phyloP scores from a whole-genome alignment of 805 yeast species.

The Kazachstania bromeliacearum region DNA sequence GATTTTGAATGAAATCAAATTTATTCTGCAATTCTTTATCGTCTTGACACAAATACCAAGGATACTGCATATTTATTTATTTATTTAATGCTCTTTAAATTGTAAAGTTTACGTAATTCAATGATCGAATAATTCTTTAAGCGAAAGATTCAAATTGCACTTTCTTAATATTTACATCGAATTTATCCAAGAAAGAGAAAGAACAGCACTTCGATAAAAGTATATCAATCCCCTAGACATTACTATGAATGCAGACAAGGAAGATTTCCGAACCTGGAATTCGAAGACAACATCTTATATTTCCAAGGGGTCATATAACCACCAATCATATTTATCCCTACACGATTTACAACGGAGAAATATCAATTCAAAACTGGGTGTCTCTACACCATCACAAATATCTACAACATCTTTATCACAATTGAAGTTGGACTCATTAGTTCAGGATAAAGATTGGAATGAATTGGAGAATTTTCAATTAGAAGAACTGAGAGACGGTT shows the following conservation, averaged over 20 bases:
- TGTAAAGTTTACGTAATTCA: too few relatives aligned
- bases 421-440: slow-evolving; percentile 24
- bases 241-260: too few relatives aligned
- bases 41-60: slow-evolving; percentile 24
- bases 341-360: slow-evolving; percentile 7
- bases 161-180: too few relatives aligned
- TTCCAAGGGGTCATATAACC: slow-evolving; percentile 22
- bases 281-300: slow-evolving; percentile 1
- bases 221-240: too few relatives aligned
- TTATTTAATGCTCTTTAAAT: too few relatives aligned
- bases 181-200: too few relatives aligned
- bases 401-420: slow-evolving; percentile 32
- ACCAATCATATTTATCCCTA: slow-evolving; percentile 16
- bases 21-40: slow-evolving; percentile 19
- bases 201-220: too few relatives aligned
- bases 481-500: slow-evolving; percentile 41
- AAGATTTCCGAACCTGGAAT: background rate
- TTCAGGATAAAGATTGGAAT: slow-evolving; percentile 22
- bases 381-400: slow-evolving; percentile 7
- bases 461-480: slow-evolving; percentile 30
- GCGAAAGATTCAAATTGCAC: too few relatives aligned
- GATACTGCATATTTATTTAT: slow-evolving; percentile 4
- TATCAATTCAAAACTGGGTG: background rate
- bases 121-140: too few relatives aligned
- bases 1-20: slow-evolving; percentile 28